Evolutionary conservation across 352 stramenopile genomes (phyloP), one percentile per base, ranked within the genome.

Genomic region (Globisporangium canariense): DNA sequence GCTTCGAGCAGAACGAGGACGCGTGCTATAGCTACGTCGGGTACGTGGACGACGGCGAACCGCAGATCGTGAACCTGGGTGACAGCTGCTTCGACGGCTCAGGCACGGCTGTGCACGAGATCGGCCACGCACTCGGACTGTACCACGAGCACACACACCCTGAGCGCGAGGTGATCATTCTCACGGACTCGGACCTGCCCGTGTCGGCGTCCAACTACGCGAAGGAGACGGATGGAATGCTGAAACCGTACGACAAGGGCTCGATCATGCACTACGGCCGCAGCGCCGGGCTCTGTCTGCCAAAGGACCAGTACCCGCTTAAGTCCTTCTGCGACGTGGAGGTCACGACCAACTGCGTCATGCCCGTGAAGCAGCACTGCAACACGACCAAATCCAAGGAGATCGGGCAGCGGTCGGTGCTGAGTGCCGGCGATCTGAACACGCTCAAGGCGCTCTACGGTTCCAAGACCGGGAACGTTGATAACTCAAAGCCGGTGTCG

Each of bases 221-320:
- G 22, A 89, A 87, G 59, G 78, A 75, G 47, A 78, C 67, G 13
- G 69, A 88, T 60, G 81, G 79, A 2, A 74, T 75, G 1, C 58
- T 90, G 40, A 93, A 82, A 53, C 69, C 78, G 51, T 93, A 93
- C 62, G 81, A 93, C 63, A 74, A 73, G 4, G 68, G 71, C 25
- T 91, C 81, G 50, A 90, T 93, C 70, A 93, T 93, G 83, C 83
- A 93, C 69, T 93, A 93, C 45, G 79, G 80, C 9, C 77, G 75
- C 49, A 74, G 65, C 28, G 78, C 78, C 0, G 83, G 79, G 0
- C 71, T 93, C 9, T 93, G 83, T 68, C 82, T 93, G 38, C 83
- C 83, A 1, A 90, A 90, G 66, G 68, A 81, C 20, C 63, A 86
- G 41, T 87, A 90, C 53, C 73, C 78, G 16, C 70, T 87, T 32